Evolutionary conservation across 768 basidiomycete species (phyloP).

Genomic region (Lactifluus subvellereus): DNA sequence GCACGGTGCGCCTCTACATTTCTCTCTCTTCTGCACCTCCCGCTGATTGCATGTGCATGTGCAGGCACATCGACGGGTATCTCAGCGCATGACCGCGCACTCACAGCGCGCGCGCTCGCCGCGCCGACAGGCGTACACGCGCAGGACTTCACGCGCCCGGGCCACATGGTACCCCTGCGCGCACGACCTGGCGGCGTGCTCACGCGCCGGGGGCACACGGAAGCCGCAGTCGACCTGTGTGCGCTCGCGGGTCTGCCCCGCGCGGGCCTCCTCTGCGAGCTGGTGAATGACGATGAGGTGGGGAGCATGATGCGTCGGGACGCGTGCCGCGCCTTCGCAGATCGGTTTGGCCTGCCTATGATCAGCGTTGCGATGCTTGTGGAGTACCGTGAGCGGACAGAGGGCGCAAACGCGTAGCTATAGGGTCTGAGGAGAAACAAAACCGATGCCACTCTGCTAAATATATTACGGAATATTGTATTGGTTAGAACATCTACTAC

Average conservation of each 20-base stretch:
- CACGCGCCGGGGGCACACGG: slow-evolving; percentile 89
- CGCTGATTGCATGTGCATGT: background rate
- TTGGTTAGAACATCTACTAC: too few species aligned
- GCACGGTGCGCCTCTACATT: slow-evolving; percentile 49
- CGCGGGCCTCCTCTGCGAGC: slow-evolving; percentile 87
- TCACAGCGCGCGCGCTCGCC: slow-evolving; percentile 82
- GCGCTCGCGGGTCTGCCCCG: slow-evolving; percentile 56
- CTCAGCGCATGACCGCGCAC: slow-evolving; percentile 89
- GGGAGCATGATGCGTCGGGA: slow-evolving; percentile 95
- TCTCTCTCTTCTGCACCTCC: background rate
- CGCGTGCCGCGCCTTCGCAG: slow-evolving; percentile 87
- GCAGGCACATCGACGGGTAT: slow-evolving; percentile 92
- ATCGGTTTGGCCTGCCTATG: slow-evolving; percentile 86
- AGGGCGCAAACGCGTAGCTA: slow-evolving; percentile 1
- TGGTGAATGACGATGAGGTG: slow-evolving; percentile 84
- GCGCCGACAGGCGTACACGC: slow-evolving; percentile 43
- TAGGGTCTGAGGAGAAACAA: background rate
- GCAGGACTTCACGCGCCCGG: slow-evolving; percentile 83
- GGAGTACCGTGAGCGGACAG: slow-evolving; percentile 33
- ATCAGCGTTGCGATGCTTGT: slow-evolving; percentile 87
- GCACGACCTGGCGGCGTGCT: slow-evolving; percentile 82
- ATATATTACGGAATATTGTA: background rate
- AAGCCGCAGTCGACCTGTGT: slow-evolving; percentile 85
- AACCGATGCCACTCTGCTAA: background rate
- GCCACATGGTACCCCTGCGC: slow-evolving; percentile 91